These are phyloP conservation scores for Plasmodium chabaudi DNA, from an alignment of 169 alveolate species.

Conservation along the genomic window DNA sequence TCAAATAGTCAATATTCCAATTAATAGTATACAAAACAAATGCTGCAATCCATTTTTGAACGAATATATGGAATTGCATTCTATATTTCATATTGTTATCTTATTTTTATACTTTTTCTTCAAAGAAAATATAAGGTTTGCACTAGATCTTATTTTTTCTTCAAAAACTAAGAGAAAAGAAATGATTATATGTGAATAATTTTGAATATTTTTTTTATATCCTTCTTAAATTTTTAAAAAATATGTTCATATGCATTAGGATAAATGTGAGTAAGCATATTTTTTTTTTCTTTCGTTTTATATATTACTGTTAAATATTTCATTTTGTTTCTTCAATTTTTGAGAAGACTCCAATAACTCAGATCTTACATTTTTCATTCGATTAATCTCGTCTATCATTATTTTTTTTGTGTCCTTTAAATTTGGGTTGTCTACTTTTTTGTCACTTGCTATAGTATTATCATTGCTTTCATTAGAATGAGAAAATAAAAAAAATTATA, in stretches of 20 bases:
- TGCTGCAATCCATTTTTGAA: neutral
- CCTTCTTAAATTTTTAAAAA: neutral
- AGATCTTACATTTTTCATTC: constrained; percentile 68
- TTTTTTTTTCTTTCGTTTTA: constrained; percentile 7
- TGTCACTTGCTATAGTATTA: neutral
- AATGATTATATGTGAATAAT: neutral
- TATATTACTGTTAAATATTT: constrained; percentile 52
- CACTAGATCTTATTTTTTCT: constrained; percentile 52
- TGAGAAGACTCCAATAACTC: constrained; percentile 67
- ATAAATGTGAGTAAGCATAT: too few species aligned
- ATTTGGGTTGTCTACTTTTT: constrained; percentile 11
- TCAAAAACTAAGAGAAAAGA: constrained; percentile 34
- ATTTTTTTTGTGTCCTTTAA: constrained; percentile 71
- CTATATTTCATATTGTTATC: neutral
- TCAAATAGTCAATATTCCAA: neutral
- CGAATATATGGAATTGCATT: neutral
- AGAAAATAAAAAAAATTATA: neutral
- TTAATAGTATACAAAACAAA: neutral
- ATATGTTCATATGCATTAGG: too few species aligned
- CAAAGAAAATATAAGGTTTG: constrained; percentile 50
- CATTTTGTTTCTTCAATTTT: constrained; percentile 65
- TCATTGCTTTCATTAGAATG: constrained; percentile 3
- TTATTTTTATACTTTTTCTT: constrained; percentile 29
- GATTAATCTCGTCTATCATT: constrained; percentile 68
- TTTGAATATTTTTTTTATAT: neutral